Conservation (phyloP, 164 flowering plant species). For the Nymphaea colorata region DNA sequence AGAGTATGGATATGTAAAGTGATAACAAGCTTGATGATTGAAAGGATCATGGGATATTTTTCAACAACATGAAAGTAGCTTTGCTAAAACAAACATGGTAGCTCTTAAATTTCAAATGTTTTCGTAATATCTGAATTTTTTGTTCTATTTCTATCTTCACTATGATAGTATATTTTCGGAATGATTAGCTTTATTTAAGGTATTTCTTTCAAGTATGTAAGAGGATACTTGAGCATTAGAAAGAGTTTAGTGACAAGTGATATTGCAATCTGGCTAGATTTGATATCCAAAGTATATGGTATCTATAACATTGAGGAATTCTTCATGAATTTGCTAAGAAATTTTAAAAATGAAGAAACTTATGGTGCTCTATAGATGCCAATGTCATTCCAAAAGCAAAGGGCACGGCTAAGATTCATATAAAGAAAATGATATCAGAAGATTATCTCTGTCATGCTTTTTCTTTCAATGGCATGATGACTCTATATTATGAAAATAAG, state of each 20-base stretch:
- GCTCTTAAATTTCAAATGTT: no score
- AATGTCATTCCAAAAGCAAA: constrained; percentile 44
- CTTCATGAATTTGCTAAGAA: constrained; percentile 40
- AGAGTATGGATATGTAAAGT: no score
- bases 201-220: constrained; percentile 53
- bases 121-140: no score
- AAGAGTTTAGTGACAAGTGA: constrained; percentile 61
- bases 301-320: constrained; percentile 56
- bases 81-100: no score
- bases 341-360: constrained; percentile 45
- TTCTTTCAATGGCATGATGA: constrained; percentile 89
- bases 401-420: constrained; percentile 32
- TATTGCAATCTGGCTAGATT: constrained; percentile 75
- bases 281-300: constrained; percentile 67
- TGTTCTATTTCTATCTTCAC: no score
- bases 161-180: no score
- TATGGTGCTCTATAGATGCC: constrained; percentile 73
- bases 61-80: no score
- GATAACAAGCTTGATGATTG: no score
- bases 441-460: constrained; percentile 44
- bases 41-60: no score
- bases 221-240: constrained; percentile 62
- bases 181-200: not conserved
- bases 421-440: constrained; percentile 35
- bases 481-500: constrained; percentile 65